phyloP scores from a whole-genome alignment of 1,139 yeast genomes.

The Kodamaea arcana region DNA sequence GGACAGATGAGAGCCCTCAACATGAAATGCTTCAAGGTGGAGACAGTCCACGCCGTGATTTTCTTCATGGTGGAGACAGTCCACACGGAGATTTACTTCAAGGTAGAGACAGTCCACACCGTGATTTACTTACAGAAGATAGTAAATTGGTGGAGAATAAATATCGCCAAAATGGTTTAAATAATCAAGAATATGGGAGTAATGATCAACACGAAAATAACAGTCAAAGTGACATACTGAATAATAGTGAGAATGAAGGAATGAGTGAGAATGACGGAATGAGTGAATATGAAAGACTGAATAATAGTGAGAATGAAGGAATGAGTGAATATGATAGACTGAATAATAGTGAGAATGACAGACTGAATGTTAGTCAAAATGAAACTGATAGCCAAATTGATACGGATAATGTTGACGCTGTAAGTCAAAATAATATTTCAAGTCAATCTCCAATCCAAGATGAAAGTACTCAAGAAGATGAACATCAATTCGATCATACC shows the following conservation, averaged over 20 bases:
- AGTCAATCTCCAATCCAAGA: too few species aligned
- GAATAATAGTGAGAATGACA: not conserved
- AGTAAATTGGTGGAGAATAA: too few species aligned
- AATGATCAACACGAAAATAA: not conserved
- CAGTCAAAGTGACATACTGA: slow-evolving; percentile 4
- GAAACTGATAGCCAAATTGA: not conserved
- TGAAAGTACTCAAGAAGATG: too few species aligned
- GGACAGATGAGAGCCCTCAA: too few species aligned
- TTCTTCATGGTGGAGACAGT: too few species aligned
- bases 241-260: slow-evolving; percentile 6
- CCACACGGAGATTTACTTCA: too few species aligned
- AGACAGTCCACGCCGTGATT: too few species aligned
- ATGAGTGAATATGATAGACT: not conserved
- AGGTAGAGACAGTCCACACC: too few species aligned
- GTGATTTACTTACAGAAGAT: too few species aligned
- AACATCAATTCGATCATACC: not conserved
- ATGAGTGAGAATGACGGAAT: slow-evolving; percentile 6
- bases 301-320: not conserved
- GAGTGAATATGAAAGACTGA: slow-evolving; percentile 6
- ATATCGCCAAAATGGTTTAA: not conserved
- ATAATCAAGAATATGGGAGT: not conserved
- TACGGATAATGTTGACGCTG: too few species aligned
- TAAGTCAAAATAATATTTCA: too few species aligned
- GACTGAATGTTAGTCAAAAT: not conserved
- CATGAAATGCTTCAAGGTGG: too few species aligned